A percentile compares a stretch with the other conserved stretches of the same genome.
Evolutionary conservation across 2,329 filamentous ascomycete genomes (phyloP).

Genomic region (Fusarium pininemorale): DNA sequence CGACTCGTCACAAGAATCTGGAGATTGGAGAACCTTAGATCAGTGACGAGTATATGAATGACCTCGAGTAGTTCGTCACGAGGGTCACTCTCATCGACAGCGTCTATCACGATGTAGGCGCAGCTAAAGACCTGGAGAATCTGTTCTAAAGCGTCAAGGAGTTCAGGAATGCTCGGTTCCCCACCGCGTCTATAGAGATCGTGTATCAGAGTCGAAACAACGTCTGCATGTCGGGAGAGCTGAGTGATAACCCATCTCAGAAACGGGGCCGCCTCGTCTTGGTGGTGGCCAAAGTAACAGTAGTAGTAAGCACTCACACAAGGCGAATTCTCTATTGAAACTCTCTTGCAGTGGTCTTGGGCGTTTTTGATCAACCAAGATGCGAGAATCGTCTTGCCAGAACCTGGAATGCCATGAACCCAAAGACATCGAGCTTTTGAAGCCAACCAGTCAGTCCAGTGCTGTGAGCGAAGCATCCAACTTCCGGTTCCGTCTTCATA

Average conservation of each 20-base stretch:
- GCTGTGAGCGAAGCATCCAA: not conserved
- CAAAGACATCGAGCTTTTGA: not conserved
- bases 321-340: accelerated
- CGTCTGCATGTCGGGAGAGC: accelerated
- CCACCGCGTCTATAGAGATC: accelerated
- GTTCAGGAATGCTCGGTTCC: not conserved
- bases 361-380: accelerated
- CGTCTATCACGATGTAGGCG: not conserved
- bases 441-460: accelerated
- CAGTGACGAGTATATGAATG: accelerated
- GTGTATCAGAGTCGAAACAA: accelerated
- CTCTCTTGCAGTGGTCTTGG: accelerated
- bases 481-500: not conserved
- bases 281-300: not conserved
- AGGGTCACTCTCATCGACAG: not conserved
- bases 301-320: not conserved
- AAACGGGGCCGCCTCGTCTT: not conserved
- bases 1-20: not conserved
- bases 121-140: accelerated
- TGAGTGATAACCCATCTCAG: not conserved
- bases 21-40: accelerated
- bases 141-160: accelerated
- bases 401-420: not conserved
- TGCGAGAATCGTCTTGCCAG: not conserved
- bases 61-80: accelerated